Percentiles rank a stretch among this genome's conserved stretches.
These are phyloP conservation scores for Entomortierella parvispora DNA, from an alignment of 192 early-diverging fungal species.

Conservation along the genomic window DNA sequence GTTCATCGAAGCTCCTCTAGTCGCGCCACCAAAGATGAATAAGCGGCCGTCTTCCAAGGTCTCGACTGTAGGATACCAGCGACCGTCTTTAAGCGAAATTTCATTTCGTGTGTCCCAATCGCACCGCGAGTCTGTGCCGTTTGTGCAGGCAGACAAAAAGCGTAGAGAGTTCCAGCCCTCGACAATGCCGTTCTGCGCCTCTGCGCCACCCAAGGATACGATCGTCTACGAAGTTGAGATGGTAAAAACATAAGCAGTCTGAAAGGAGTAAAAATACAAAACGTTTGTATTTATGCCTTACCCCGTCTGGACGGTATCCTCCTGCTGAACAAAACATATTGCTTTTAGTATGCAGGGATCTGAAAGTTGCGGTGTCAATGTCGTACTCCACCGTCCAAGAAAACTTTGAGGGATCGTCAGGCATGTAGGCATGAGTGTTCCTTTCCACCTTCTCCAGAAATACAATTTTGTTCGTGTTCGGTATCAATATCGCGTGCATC, in stretches of 20 bases:
- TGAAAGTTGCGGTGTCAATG: slow-evolving; percentile 46
- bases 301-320: slow-evolving; percentile 59
- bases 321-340: slow-evolving; percentile 64
- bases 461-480: slow-evolving; percentile 51
- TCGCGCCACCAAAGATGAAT: slow-evolving; percentile 63
- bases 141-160: slow-evolving; percentile 45
- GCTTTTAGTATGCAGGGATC: slow-evolving; percentile 51
- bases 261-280: slow-evolving; percentile 1
- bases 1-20: slow-evolving; percentile 51
- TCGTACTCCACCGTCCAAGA: slow-evolving; percentile 60
- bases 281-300: slow-evolving; percentile 16
- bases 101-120: slow-evolving; percentile 53
- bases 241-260: background rate
- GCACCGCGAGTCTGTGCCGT: slow-evolving; percentile 41
- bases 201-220: slow-evolving; percentile 57
- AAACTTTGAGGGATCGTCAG: slow-evolving; percentile 11
- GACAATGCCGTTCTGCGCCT: slow-evolving; percentile 29
- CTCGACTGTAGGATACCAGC: slow-evolving; percentile 64
- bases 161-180: slow-evolving; percentile 60
- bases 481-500: slow-evolving; percentile 46
- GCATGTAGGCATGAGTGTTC: slow-evolving; percentile 10
- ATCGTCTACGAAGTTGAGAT: slow-evolving; percentile 33
- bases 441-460: slow-evolving; percentile 47
- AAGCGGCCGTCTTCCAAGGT: slow-evolving; percentile 56
- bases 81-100: slow-evolving; percentile 40